Evolutionary conservation across 129 eudicot genomes (phyloP).

Genomic region (Artemisia annua): DNA sequence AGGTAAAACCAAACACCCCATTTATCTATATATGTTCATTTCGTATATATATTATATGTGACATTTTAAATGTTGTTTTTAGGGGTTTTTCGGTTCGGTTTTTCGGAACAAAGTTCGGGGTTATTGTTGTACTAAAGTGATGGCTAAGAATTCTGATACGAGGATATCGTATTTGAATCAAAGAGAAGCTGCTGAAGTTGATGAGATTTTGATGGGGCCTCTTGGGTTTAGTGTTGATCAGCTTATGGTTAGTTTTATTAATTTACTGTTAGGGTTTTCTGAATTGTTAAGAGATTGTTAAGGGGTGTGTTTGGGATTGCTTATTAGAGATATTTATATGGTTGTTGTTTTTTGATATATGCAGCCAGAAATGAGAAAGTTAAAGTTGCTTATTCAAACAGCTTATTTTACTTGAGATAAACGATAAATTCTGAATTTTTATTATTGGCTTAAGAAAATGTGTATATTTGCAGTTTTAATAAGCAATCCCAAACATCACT

Average conservation of each 20-base stretch:
- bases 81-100: slow-evolving; percentile 48
- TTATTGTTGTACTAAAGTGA: slow-evolving; percentile 37
- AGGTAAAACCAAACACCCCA: slow-evolving; percentile 28
- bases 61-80: slow-evolving; percentile 10
- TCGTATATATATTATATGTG: background rate
- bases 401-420: background rate
- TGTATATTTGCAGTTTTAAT: background rate
- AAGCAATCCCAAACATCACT: background rate
- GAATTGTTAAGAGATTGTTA: background rate
- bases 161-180: slow-evolving; percentile 70
- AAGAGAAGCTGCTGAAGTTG: slow-evolving; percentile 87
- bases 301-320: background rate
- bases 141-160: slow-evolving; percentile 46
- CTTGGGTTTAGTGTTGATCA: slow-evolving; percentile 98
- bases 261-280: background rate
- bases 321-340: background rate
- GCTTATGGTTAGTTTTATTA: slow-evolving; percentile 59
- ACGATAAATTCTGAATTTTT: background rate
- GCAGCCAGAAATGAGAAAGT: no score
- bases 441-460: background rate
- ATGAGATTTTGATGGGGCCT: slow-evolving; percentile 93
- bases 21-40: background rate
- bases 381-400: no score
- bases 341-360: no score
- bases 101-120: slow-evolving; percentile 39